Evolutionary conservation across 495 filamentous ascomycete genomes (phyloP).

Genomic region (Tuber microsphaerosporum): DNA sequence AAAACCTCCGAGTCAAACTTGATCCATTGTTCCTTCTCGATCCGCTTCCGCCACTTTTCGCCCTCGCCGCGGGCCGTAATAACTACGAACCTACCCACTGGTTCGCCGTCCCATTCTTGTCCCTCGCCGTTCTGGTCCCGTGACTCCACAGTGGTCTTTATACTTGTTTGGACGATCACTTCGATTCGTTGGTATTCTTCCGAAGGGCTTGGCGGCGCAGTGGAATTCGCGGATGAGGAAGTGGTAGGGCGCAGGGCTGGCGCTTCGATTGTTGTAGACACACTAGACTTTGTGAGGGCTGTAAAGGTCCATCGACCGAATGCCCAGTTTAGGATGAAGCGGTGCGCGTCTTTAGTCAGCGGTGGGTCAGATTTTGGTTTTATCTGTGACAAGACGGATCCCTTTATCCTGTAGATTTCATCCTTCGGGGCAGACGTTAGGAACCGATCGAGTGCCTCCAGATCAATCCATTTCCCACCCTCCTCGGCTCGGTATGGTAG

Average conservation of each 20-base stretch:
- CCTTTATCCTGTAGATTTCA: slow-evolving; percentile 93
- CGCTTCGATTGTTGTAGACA: slow-evolving; percentile 39
- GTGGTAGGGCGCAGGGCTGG: slow-evolving; percentile 39
- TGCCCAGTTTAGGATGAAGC: slow-evolving; percentile 94
- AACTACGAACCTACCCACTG: slow-evolving; percentile 61
- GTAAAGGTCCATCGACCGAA: slow-evolving; percentile 94
- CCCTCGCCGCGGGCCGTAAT: slow-evolving; percentile 80
- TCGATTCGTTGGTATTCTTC: slow-evolving; percentile 34
- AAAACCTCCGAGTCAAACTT: slow-evolving; percentile 20
- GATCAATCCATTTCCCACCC: slow-evolving; percentile 51
- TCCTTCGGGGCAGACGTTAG: slow-evolving; percentile 71
- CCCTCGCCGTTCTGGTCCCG: slow-evolving; percentile 46
- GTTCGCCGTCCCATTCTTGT: slow-evolving; percentile 41
- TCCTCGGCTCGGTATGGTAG: slow-evolving; percentile 47
- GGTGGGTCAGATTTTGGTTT: slow-evolving; percentile 47
- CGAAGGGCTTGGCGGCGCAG: slow-evolving; percentile 40
- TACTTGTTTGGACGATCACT: slow-evolving; percentile 36
- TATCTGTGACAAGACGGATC: slow-evolving; percentile 57
- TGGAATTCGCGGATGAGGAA: slow-evolving; percentile 35
- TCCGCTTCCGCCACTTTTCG: slow-evolving; percentile 77
- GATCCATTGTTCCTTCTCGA: slow-evolving; percentile 49
- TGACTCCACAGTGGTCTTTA: slow-evolving; percentile 37
- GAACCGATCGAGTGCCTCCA: slow-evolving; percentile 57
- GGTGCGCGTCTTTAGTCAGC: slow-evolving; percentile 21
- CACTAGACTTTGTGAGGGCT: slow-evolving; percentile 45